phyloP scores from a whole-genome alignment of 805 yeast species.

The Candida arabinofermentans region DNA sequence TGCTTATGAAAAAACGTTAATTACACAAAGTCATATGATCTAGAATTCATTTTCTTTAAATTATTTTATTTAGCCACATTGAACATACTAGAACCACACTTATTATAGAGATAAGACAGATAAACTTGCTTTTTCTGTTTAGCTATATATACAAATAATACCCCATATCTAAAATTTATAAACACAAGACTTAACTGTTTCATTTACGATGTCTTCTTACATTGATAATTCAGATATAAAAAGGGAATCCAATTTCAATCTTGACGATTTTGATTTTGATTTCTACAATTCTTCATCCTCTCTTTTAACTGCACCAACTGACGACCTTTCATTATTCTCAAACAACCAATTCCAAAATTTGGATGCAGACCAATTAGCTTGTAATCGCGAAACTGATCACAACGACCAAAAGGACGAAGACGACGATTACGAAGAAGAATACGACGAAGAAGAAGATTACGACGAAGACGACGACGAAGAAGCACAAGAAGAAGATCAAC shows the following conservation, averaged over 20 bases:
- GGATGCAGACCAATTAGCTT: conserved; percentile 13
- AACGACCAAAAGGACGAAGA: conserved; percentile 5
- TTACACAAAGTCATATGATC: conserved; percentile 9
- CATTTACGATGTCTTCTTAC: background rate
- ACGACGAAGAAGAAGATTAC: conserved; percentile 2
- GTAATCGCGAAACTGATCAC: too few relatives aligned
- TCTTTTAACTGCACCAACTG: conserved; percentile 3
- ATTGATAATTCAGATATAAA: background rate
- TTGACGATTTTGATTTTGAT: conserved; percentile 18
- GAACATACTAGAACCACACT: background rate
- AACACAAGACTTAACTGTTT: too few relatives aligned
- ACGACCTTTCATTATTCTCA: conserved; percentile 21
- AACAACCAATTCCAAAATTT: conserved; percentile 23
- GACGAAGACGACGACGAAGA: background rate
- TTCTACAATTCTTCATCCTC: conserved; percentile 6
- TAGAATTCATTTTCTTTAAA: background rate
- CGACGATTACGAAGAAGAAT: conserved; percentile 3
- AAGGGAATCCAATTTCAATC: conserved; percentile 2
- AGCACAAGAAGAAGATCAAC: background rate
- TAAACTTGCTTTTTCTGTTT: too few relatives aligned
- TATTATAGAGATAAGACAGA: too few relatives aligned
- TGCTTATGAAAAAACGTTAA: too few relatives aligned
- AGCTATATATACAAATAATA: background rate
- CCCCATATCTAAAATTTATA: too few relatives aligned
- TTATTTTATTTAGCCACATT: too few relatives aligned